Evolutionary conservation across 805 yeast species (phyloP).

Genomic region (Yamadazyma endophytica): DNA sequence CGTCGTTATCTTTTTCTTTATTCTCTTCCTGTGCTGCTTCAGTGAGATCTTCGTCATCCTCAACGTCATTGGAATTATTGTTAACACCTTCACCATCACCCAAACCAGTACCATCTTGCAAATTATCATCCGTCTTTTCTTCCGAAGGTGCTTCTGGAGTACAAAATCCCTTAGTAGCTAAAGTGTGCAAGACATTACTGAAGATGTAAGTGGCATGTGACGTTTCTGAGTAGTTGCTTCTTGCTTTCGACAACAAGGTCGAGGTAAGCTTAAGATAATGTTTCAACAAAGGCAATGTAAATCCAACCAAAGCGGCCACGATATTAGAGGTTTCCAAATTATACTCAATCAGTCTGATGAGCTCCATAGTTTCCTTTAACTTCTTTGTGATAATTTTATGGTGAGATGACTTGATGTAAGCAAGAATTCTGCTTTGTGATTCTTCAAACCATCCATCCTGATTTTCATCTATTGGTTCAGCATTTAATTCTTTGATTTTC

Average conservation of each 20-base stretch:
- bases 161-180: constrained; percentile 85
- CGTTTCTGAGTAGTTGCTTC: constrained; percentile 47
- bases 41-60: constrained; percentile 83
- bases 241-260: constrained; percentile 40
- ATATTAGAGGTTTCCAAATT: constrained; percentile 30
- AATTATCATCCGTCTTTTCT: constrained; percentile 53
- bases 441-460: constrained; percentile 64
- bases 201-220: constrained; percentile 63
- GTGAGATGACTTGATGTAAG: constrained; percentile 42
- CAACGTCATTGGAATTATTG: constrained; percentile 78
- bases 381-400: constrained; percentile 29
- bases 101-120: constrained; percentile 84
- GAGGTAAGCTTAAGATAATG: constrained; percentile 53
- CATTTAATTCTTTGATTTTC: constrained; percentile 40
- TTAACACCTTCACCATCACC: constrained; percentile 92
- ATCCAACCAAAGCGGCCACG: constrained; percentile 46
- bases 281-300: constrained; percentile 59
- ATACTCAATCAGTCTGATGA: constrained; percentile 35
- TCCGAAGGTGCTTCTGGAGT: constrained; percentile 78
- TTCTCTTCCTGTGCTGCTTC: constrained; percentile 76
- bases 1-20: constrained; percentile 56
- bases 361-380: constrained; percentile 28
- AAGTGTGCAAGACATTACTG: constrained; percentile 47
- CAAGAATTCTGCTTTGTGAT: constrained; percentile 42
- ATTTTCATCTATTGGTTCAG: constrained; percentile 34